phyloP scores from a whole-genome alignment of 768 basidiomycete genomes.

The Leccinum longicurvipes region DNA sequence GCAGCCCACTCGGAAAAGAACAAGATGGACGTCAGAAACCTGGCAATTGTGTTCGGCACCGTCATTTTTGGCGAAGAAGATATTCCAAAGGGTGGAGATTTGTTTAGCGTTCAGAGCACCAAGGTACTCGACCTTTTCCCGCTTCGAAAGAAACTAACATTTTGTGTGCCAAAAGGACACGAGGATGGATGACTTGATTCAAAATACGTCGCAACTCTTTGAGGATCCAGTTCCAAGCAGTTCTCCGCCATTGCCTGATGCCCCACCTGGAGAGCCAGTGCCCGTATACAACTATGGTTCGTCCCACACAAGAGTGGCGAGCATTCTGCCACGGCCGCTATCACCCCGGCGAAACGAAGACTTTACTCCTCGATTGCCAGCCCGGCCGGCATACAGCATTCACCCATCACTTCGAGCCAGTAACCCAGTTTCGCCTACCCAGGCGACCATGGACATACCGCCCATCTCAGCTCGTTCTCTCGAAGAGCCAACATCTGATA shows the following conservation, averaged over 20 bases:
- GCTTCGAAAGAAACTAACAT: conserved; percentile 33
- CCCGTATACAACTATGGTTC: conserved; percentile 65
- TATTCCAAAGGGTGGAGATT: conserved; percentile 71
- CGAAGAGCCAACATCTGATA: conserved; percentile 20
- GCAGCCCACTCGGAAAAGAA: conserved; percentile 66
- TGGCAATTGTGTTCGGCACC: conserved; percentile 86
- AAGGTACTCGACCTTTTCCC: conserved; percentile 51
- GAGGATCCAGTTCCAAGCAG: conserved; percentile 47
- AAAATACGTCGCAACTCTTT: conserved; percentile 63
- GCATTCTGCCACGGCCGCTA: conserved; percentile 32
- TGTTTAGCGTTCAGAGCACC: conserved; percentile 67
- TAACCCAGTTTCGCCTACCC: conserved; percentile 47
- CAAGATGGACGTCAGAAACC: conserved; percentile 92
- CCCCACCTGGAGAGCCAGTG: conserved; percentile 61
- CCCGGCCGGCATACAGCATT: conserved; percentile 68
- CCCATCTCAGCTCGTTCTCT: conserved; percentile 25
- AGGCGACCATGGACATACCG: conserved; percentile 35
- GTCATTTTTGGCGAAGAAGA: conserved; percentile 94
- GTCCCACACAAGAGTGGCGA: conserved; percentile 62
- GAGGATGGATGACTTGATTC: conserved; percentile 85
- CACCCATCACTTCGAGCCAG: conserved; percentile 65
- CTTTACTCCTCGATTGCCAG: conserved; percentile 69
- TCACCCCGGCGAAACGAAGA: conserved; percentile 47
- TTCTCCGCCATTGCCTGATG: conserved; percentile 72
- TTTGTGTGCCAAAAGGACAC: conserved; percentile 43